phyloP scores from a whole-genome alignment of 1,284 basidiomycete genomes.

The Sporisorium reilianum region DNA sequence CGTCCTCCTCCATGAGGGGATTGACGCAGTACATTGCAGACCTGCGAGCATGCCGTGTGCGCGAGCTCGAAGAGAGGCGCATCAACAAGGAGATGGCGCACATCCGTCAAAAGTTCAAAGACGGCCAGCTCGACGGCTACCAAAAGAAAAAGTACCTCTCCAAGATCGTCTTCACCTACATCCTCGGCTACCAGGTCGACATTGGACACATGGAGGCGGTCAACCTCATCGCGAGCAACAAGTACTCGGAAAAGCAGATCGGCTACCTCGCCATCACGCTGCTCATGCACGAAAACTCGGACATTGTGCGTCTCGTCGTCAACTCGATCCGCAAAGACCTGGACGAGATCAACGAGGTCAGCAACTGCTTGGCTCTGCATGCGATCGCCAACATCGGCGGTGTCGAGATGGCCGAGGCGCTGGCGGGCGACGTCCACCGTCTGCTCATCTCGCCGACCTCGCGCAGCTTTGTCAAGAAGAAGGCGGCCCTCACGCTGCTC shows the following conservation, averaged over 20 bases:
- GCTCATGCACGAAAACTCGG: constrained; percentile 98
- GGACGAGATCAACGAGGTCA: constrained; percentile 92
- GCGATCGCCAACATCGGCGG: constrained; percentile 98
- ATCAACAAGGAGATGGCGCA: constrained; percentile 99
- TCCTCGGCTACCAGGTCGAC: constrained; percentile 98
- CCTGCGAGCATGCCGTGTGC: constrained; percentile 81
- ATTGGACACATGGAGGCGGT: constrained; percentile 99
- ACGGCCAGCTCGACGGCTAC: constrained; percentile 96
- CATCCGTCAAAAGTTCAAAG: constrained; percentile 98
- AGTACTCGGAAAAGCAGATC: constrained; percentile 99
- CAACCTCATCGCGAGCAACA: constrained; percentile 92
- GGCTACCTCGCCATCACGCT: constrained; percentile 97
- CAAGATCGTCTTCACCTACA: constrained; percentile 99
- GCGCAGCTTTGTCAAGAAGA: constrained; percentile 95
- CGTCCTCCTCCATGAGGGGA: constrained; percentile 58
- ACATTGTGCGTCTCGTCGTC: constrained; percentile 92
- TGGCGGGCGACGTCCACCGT: constrained; percentile 92
- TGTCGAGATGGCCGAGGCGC: constrained; percentile 96
- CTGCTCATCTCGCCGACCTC: constrained; percentile 96
- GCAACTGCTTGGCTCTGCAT: constrained; percentile 95
- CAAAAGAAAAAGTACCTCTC: constrained; percentile 94
- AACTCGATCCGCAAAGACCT: constrained; percentile 98
- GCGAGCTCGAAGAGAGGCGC: constrained; percentile 83
- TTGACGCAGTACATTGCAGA: constrained; percentile 91
- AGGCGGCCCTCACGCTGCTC: constrained; percentile 92